These are phyloP conservation scores for Gossypium herbaceum DNA, from an alignment of 345 rosid genomes.

Conservation along the genomic window DNA sequence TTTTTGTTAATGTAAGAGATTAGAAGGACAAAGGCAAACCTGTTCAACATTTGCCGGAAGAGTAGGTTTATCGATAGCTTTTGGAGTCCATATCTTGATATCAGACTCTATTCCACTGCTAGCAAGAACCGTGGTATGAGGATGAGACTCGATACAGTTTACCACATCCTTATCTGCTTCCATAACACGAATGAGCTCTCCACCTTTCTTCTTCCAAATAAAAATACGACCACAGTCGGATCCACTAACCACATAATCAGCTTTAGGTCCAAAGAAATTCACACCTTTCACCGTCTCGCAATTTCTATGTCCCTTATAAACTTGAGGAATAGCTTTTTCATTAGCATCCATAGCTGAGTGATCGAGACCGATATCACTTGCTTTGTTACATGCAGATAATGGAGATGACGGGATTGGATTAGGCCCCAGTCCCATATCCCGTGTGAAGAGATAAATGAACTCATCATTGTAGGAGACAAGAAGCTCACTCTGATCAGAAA, in stretches of 20 bases:
- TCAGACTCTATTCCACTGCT: constrained; percentile 83
- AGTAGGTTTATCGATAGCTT: constrained; percentile 53
- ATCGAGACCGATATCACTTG: constrained; percentile 26
- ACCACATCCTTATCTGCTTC: constrained; percentile 76
- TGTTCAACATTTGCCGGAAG: constrained; percentile 59
- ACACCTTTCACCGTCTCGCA: constrained; percentile 80
- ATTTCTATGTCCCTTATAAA: constrained; percentile 75
- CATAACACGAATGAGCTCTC: constrained; percentile 74
- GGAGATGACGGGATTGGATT: constrained; percentile 38
- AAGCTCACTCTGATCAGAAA: constrained; percentile 88
- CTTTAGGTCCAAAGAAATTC: constrained; percentile 77
- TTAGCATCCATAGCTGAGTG: constrained; percentile 23
- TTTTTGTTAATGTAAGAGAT: background rate
- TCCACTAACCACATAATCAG: constrained; percentile 90
- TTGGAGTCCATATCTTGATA: constrained; percentile 85
- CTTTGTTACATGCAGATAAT: constrained; percentile 26
- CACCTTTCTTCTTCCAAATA: constrained; percentile 80
- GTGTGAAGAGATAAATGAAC: constrained; percentile 65
- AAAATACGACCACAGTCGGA: constrained; percentile 95
- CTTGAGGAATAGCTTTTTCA: constrained; percentile 41
- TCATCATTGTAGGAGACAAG: constrained; percentile 81
- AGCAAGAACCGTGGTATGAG: constrained; percentile 61
- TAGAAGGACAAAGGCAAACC: constrained; percentile 39
- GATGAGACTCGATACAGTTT: constrained; percentile 84
- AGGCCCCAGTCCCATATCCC: constrained; percentile 75